Conservation (phyloP, 306 rosid species). For the apple (Malus domestica) region ASM211411v1 NC_041799.1:2663001-2663500, state of each 20-base stretch:
- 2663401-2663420: neutral
- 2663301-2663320: neutral
- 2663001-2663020: neutral
- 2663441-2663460: neutral
- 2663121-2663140: fast-evolving
- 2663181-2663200: neutral
- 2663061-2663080: neutral
- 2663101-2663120: neutral
- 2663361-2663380: neutral
- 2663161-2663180: neutral
- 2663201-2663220: neutral
- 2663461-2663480: conserved; percentile 3
- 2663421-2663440: neutral
- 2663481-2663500: neutral
- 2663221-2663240: neutral
- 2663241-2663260: neutral
- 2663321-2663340: neutral
- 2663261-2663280: neutral
- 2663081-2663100: neutral
- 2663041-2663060: neutral
- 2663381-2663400: neutral
- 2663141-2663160: neutral
- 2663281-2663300: neutral
- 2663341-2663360: neutral
- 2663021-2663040: neutral